These are phyloP conservation scores for Microcyclospora pomicola DNA, from an alignment of 2,329 filamentous ascomycete genomes.

Conservation along the genomic window DNA sequence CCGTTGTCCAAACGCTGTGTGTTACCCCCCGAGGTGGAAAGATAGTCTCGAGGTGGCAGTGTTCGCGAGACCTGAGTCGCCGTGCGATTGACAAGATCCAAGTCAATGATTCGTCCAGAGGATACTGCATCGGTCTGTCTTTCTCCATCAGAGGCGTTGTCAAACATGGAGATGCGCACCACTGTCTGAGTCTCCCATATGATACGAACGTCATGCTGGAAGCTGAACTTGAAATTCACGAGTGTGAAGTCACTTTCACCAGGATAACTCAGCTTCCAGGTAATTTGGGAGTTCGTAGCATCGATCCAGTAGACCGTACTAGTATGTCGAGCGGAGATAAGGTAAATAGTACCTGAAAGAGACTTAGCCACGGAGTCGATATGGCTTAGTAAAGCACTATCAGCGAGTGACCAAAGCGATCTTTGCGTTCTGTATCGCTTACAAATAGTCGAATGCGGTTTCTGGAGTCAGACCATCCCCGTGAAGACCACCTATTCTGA, in stretches of 20 bases:
- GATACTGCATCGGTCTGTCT: constrained; percentile 8
- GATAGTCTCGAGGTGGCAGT: constrained; percentile 18
- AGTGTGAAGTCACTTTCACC: constrained; percentile 6
- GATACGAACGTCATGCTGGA: constrained; percentile 37
- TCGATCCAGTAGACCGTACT: constrained; percentile 35
- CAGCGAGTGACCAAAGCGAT: no score
- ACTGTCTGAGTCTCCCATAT: constrained; percentile 26
- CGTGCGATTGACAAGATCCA: constrained; percentile 9
- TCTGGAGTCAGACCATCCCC: constrained; percentile 30
- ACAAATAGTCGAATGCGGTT: constrained; percentile 38
- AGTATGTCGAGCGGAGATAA: constrained; percentile 39
- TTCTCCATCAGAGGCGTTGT: constrained; percentile 31
- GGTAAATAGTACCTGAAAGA: constrained; percentile 33
- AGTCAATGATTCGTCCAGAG: constrained; percentile 12
- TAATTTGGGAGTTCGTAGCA: constrained; percentile 30
- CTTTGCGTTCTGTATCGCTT: no score
- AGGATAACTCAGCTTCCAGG: constrained; percentile 33
- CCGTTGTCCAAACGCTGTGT: constrained; percentile 38
- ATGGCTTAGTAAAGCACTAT: no score
- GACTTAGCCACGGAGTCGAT: constrained; percentile 41
- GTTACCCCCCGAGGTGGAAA: constrained; percentile 35
- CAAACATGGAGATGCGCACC: constrained; percentile 37
- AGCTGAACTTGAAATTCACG: constrained; percentile 26
- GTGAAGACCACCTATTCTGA: constrained; percentile 23
- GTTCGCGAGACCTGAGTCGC: constrained; percentile 10